These are phyloP conservation scores for Xylaria sp. DNA, from an alignment of 2,329 filamentous ascomycete genomes.

Conservation along the genomic window DNA sequence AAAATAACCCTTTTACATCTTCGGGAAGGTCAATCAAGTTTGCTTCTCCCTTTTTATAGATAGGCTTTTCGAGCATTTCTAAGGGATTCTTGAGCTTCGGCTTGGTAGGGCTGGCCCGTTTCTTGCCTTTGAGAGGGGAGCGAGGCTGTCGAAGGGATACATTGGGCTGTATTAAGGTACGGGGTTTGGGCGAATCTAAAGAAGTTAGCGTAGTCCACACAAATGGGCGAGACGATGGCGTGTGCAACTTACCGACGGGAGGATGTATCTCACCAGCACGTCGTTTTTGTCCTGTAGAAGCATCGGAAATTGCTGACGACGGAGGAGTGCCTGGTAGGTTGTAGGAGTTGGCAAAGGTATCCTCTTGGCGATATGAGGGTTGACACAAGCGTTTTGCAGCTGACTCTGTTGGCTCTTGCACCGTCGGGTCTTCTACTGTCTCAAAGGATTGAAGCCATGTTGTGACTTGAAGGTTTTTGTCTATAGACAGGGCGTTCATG, in stretches of 20 bases:
- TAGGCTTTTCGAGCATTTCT: neutral
- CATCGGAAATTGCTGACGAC: neutral
- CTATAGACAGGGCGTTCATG: no score
- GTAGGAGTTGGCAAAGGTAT: constrained; percentile 2
- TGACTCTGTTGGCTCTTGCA: constrained; percentile 2
- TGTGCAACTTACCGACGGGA: no score
- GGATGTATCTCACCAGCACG: neutral
- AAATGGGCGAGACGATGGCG: no score
- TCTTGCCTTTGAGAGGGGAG: neutral
- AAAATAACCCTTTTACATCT: neutral
- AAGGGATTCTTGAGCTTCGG: neutral
- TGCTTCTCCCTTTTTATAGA: no score
- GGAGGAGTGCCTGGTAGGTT: constrained; percentile 4
- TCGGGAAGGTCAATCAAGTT: neutral
- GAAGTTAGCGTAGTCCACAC: no score
- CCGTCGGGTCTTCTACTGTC: no score
- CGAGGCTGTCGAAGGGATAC: neutral
- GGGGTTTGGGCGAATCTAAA: no score
- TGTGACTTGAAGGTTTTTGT: neutral
- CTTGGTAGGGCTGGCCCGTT: neutral
- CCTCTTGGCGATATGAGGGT: neutral
- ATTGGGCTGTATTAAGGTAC: no score
- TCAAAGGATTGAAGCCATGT: constrained; percentile 1
- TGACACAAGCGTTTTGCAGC: neutral
- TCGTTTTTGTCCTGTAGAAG: constrained; percentile 5